Evolutionary conservation across 1,139 yeast species (phyloP), one percentile per base, ranked within the genome.

Genomic region (Yamadazyma buinensis): DNA sequence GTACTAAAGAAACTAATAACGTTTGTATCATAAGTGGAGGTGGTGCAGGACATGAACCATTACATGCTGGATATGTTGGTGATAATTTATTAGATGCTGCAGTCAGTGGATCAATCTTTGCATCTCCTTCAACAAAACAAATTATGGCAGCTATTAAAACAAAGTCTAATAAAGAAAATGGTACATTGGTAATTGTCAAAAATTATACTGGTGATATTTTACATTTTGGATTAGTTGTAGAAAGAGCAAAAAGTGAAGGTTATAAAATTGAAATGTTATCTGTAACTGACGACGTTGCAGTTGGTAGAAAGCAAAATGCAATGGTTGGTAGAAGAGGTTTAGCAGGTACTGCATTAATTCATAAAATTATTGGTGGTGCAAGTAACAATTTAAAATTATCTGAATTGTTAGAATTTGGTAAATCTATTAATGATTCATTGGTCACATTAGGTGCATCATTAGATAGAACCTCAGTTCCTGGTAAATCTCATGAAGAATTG

Each of bases 11-110:
- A 26, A 52, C 66, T 15, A 35, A 52, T n/a, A 80, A 83, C 49
- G 82, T 88, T 30, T 74, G 87, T 4, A 50, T 90, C 35, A 64
- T 90, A 19, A 80, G 95, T 30, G 96, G 97, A 38, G 97, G 97
- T 36, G 97, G 97, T 21, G 80, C 92, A 8, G 97, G 97, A 25
- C 97, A 90, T 55, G 97, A 90, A 59, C 97, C 97, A 21, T 70
- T 90, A 7, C 96, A 88, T 53, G 92, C 85, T 5, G 97, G 96
- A 0, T 88, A 78, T 54, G 92, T 90, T 11, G 97, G 97, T 5
- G 70, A 75, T 19, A 92, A 92, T 34, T 64, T 84, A 50, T 60
- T 90, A 28, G 87, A 84, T 49, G 95, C 84, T 25, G 97, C 95
- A 2, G 95, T 88, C 7, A 78, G 87, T 35, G 97, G 97, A 23